Evolutionary conservation across 2,329 filamentous ascomycete species (phyloP), one percentile per base, ranked within the genome.

Genomic region (Fusarium fujikuroi): DNA sequence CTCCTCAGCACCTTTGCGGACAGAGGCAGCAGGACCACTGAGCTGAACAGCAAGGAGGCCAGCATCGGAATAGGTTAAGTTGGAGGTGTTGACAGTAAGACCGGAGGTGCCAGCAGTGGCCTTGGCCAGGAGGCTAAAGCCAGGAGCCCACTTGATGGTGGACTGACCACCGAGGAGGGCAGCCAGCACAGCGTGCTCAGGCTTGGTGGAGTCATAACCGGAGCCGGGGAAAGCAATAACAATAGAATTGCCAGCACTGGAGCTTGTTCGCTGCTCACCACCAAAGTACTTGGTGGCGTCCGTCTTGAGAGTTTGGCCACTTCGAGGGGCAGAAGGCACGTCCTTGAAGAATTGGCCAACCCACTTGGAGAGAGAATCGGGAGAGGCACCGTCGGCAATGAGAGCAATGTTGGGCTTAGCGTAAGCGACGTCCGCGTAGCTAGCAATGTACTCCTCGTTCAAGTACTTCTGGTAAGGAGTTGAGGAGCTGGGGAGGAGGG

Each of bases 211-310:
- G 73, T 88, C 87, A 77, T 92, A 91, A 84, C 94, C 93, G 72
- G 94, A 95, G 69, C 95, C 95, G 65, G 95, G 93, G 92, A 99
- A 98, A 72, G 91, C 96, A 80, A 99, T 90, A 76, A 97, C 93
- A 77, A 97, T 83, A 47, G 95, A 89, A 85, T 97, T 98, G 76
- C 93, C 92, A 74, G 87, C 87, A 68, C 87, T 87, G 83, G 94
- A 93, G 73, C 93, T 88, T 76, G 93, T 93, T 78, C 96, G 94
- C 87, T 97, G 94, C 88, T 99, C 95, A 81, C 96, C 97, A 83
- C 96, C 96, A 80, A 91, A 93, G 91, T 98, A 99, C 85, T 95
- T 96, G 81, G 91, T 89, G 73, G 92, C 87, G 75, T 90, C 84
- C 70, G 86, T 85, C 81, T 90, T 88, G 73, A 92, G 84, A 53